A percentile compares a stretch with the other conserved stretches of the same genome.
Conservation (phyloP, 2,329 filamentous ascomycete genomes). For the Sclerotinia subarctica region DNA sequence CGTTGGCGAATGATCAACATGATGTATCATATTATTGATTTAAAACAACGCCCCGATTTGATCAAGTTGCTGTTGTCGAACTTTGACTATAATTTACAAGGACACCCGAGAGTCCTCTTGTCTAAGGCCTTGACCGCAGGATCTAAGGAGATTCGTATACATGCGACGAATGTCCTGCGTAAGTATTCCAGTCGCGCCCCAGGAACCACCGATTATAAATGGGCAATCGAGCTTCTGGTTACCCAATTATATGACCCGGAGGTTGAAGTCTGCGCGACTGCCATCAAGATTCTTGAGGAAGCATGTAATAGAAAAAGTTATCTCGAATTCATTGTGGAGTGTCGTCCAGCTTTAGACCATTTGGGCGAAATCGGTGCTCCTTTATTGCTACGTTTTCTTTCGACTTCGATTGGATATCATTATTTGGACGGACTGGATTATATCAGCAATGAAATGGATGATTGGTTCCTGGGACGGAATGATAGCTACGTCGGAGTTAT, state of each 20-base stretch:
- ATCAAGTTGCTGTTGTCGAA: slow-evolving; percentile 84
- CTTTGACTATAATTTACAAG: slow-evolving; percentile 86
- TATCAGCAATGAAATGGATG: slow-evolving; percentile 99
- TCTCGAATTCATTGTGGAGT: slow-evolving; percentile 95
- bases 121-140: slow-evolving; percentile 92
- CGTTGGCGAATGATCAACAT: slow-evolving; percentile 99
- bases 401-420: slow-evolving; percentile 94
- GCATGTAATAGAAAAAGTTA: slow-evolving; percentile 90
- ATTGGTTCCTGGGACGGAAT: slow-evolving; percentile 97
- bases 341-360: slow-evolving; percentile 89
- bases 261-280: slow-evolving; percentile 91
- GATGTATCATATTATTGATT: slow-evolving; percentile 97
- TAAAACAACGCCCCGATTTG: slow-evolving; percentile 85
- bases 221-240: slow-evolving; percentile 96
- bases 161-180: slow-evolving; percentile 79
- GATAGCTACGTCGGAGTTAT: slow-evolving; percentile 94
- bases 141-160: slow-evolving; percentile 86
- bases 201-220: slow-evolving; percentile 70
- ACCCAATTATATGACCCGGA: slow-evolving; percentile 97
- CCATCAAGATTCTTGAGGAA: slow-evolving; percentile 95
- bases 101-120: slow-evolving; percentile 86
- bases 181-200: slow-evolving; percentile 71
- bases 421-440: slow-evolving; percentile 97
- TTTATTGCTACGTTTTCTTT: slow-evolving; percentile 84
- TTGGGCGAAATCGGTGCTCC: slow-evolving; percentile 95